Percentiles rank a stretch among this genome's conserved stretches.
phyloP scores from a whole-genome alignment of 805 yeast genomes.

The Zygotorulaspora florentina region DNA sequence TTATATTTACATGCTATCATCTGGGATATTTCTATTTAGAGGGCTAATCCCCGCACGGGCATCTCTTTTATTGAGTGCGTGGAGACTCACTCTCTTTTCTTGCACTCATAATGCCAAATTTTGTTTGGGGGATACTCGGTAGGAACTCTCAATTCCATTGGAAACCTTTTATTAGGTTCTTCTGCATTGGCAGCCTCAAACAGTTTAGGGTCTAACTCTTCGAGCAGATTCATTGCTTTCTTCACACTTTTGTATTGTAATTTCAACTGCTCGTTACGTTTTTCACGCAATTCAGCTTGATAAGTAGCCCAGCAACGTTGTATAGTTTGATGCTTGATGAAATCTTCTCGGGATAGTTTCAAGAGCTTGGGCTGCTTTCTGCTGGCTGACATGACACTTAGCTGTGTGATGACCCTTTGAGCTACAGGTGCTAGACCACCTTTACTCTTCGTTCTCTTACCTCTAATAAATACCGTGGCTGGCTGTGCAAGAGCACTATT shows the following conservation, averaged over 20 bases:
- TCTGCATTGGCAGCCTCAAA: constrained; percentile 57
- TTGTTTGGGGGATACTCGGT: constrained; percentile 82
- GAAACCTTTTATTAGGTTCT: constrained; percentile 61
- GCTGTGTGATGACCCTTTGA: constrained; percentile 46
- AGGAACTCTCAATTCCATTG: constrained; percentile 81
- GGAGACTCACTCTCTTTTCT: constrained; percentile 7
- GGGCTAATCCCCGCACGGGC: too few species aligned
- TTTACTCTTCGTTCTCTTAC: constrained; percentile 46
- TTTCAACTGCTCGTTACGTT: constrained; percentile 41
- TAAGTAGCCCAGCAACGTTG: constrained; percentile 74
- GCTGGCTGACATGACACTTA: constrained; percentile 80
- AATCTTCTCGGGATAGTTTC: constrained; percentile 67
- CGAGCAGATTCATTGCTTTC: constrained; percentile 70
- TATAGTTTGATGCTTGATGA: constrained; percentile 77
- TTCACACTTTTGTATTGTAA: constrained; percentile 63
- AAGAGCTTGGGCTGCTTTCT: constrained; percentile 84
- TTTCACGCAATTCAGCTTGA: constrained; percentile 48
- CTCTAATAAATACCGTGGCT: constrained; percentile 37
- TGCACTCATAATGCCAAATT: constrained; percentile 63
- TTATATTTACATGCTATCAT: background rate
- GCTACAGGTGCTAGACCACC: constrained; percentile 43
- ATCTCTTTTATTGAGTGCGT: too few species aligned
- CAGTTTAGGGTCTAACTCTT: constrained; percentile 47
- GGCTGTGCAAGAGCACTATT: constrained; percentile 4
- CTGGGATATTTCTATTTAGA: background rate